These are phyloP conservation scores for Mrakia blollopis DNA, from an alignment of 768 basidiomycete genomes.

Conservation along the genomic window DNA sequence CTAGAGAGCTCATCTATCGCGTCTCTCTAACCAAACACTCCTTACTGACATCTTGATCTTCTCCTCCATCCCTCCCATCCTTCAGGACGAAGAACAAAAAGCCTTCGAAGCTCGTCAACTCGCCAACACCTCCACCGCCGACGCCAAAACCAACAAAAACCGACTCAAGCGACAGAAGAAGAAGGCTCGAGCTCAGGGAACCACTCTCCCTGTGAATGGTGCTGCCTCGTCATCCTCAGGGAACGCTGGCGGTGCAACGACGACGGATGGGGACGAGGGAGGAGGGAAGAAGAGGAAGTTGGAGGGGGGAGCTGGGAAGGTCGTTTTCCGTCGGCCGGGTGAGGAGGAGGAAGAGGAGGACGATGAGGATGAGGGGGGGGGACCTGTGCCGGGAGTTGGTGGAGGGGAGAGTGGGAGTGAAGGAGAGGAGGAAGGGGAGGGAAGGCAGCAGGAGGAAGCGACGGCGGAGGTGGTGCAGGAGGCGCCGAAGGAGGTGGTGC, in stretches of 20 bases:
- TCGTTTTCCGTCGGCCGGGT: slow-evolving; percentile 56
- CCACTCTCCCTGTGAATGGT: slow-evolving; percentile 6
- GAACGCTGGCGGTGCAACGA: background rate
- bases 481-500: slow-evolving; percentile 28
- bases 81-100: slow-evolving; percentile 61
- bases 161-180: slow-evolving; percentile 89
- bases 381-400: slow-evolving; percentile 46
- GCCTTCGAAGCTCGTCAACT: slow-evolving; percentile 72
- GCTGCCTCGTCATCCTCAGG: background rate
- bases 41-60: background rate
- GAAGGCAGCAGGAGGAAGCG: background rate
- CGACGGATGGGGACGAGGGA: background rate
- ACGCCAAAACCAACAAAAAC: slow-evolving; percentile 92
- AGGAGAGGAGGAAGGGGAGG: slow-evolving; percentile 12
- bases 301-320: slow-evolving; percentile 59
- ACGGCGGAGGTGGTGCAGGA: background rate
- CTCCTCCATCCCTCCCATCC: background rate
- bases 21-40: no score
- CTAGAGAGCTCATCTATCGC: no score
- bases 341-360: slow-evolving; percentile 45
- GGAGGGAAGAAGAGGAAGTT: slow-evolving; percentile 75
- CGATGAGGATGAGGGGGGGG: slow-evolving; percentile 33
- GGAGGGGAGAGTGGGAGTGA: slow-evolving; percentile 38
- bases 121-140: slow-evolving; percentile 64
- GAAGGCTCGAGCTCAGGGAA: slow-evolving; percentile 57